These are phyloP conservation scores for Thelonectria blattea DNA, from an alignment of 2,329 filamentous ascomycete genomes.

Conservation along the genomic window DNA sequence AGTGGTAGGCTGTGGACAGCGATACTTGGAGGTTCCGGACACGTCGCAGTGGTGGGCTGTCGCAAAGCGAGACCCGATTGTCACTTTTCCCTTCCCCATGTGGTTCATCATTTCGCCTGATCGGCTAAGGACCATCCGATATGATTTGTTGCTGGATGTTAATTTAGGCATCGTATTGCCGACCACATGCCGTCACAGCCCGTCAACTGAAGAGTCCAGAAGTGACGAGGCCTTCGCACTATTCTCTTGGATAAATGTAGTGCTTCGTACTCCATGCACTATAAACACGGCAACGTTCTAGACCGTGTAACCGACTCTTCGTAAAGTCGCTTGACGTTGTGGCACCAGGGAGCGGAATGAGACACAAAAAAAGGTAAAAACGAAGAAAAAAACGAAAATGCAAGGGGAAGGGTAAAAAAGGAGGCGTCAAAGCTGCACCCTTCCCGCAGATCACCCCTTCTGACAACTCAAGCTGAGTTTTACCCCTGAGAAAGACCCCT, in stretches of 20 bases:
- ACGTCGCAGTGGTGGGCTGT: neutral
- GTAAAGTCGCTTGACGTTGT: slow-evolving; percentile 7
- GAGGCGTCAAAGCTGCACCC: slow-evolving; percentile 1
- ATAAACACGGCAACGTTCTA: neutral
- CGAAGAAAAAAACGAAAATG: slow-evolving; percentile 4
- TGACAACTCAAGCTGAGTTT: neutral
- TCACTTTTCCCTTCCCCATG: neutral
- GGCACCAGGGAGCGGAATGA: neutral
- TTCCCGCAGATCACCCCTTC: slow-evolving; percentile 11
- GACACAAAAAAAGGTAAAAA: neutral
- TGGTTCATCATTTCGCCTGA: neutral
- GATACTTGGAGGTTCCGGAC: neutral
- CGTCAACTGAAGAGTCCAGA: neutral
- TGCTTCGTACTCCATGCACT: neutral
- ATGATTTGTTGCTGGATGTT: slow-evolving; percentile 2
- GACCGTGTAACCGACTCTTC: neutral
- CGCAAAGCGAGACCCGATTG: neutral
- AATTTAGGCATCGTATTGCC: slow-evolving; percentile 7
- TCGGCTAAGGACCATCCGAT: neutral
- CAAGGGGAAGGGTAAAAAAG: neutral
- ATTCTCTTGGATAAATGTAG: neutral
- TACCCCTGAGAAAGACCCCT: slow-evolving; percentile 7
- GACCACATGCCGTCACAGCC: neutral
- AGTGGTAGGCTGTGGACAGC: slow-evolving; percentile 4
- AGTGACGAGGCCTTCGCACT: neutral